A percentile compares a stretch with the other conserved stretches of the same genome.
These are phyloP conservation scores for Apophysomyces ossiformis DNA, from an alignment of 371 early-diverging fungal species.

Conservation along the genomic window DNA sequence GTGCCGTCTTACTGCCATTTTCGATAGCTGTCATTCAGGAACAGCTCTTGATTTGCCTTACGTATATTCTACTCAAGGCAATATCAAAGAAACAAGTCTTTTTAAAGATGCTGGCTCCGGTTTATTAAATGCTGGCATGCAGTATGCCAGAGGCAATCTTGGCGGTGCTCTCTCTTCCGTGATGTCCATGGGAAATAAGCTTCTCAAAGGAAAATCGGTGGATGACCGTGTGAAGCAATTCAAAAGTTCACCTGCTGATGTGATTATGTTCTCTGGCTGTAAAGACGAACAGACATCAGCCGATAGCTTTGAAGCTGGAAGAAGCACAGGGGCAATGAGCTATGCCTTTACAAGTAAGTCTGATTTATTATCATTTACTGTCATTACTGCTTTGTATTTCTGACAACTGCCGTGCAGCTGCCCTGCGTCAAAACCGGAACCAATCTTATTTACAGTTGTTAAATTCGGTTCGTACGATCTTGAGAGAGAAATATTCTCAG, in stretches of 20 bases:
- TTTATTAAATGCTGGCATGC: conserved; percentile 52
- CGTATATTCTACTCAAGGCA: conserved; percentile 76
- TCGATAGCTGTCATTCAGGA: conserved; percentile 89
- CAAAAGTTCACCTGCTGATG: conserved; percentile 75
- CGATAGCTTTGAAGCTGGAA: conserved; percentile 70
- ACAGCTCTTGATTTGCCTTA: conserved; percentile 87
- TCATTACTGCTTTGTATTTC: neutral
- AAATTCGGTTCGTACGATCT: conserved; percentile 68
- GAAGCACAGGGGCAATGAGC: conserved; percentile 87
- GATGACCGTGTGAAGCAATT: conserved; percentile 42
- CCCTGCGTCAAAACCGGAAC: conserved; percentile 61
- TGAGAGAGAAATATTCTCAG: conserved; percentile 76
- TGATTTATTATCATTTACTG: neutral
- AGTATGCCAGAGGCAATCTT: conserved; percentile 53
- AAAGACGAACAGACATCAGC: conserved; percentile 92
- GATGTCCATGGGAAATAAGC: conserved; percentile 47
- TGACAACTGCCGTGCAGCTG: conserved; percentile 24
- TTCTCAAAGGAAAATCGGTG: conserved; percentile 42
- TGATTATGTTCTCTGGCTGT: conserved; percentile 89
- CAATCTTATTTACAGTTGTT: conserved; percentile 80
- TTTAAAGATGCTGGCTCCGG: conserved; percentile 53
- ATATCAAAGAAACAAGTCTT: conserved; percentile 55
- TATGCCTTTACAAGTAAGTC: conserved; percentile 71
- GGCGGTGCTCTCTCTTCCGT: conserved; percentile 53
- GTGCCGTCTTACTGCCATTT: conserved; percentile 81